These are phyloP conservation scores for Neohortaea acidophila DNA, from an alignment of 495 filamentous ascomycete species.

Conservation along the genomic window DNA sequence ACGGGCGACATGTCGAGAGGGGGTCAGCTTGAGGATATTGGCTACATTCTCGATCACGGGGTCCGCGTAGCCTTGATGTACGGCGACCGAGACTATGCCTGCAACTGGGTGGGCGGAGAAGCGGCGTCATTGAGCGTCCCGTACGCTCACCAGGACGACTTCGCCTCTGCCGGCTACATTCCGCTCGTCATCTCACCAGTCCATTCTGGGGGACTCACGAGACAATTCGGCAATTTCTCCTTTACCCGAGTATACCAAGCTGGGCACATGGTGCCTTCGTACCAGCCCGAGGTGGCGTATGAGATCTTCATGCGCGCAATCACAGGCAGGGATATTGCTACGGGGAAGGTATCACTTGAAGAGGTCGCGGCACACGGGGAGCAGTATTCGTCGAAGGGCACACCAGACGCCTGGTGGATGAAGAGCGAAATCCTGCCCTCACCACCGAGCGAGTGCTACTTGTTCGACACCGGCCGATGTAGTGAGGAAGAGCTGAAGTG, in stretches of 20 bases:
- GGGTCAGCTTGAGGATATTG: conserved; percentile 15
- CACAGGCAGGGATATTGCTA: conserved; percentile 23
- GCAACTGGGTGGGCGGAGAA: conserved; percentile 26
- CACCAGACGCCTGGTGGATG: conserved; percentile 17
- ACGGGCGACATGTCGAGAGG: conserved; percentile 19
- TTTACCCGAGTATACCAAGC: conserved; percentile 22
- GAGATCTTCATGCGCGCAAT: conserved; percentile 26
- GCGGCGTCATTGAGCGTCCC: conserved; percentile 13
- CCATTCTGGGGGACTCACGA: conserved; percentile 14
- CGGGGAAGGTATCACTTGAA: conserved; percentile 8
- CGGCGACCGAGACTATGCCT: conserved; percentile 24
- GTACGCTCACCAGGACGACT: background rate
- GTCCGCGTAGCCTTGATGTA: conserved; percentile 23
- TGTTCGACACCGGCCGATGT: conserved; percentile 3
- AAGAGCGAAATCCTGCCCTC: conserved; percentile 14
- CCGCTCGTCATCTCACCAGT: background rate
- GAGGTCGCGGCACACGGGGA: background rate
- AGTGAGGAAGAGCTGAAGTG: conserved; percentile 8
- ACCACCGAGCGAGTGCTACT: conserved; percentile 3
- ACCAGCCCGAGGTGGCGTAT: conserved; percentile 24
- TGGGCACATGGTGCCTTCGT: conserved; percentile 12
- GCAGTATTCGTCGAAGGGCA: conserved; percentile 4
- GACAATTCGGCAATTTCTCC: conserved; percentile 21
- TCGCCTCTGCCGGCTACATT: conserved; percentile 4
- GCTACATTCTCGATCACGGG: conserved; percentile 16